Evolutionary conservation across 2,329 filamentous ascomycete species (phyloP).

Genomic region (Didymella glomerata): DNA sequence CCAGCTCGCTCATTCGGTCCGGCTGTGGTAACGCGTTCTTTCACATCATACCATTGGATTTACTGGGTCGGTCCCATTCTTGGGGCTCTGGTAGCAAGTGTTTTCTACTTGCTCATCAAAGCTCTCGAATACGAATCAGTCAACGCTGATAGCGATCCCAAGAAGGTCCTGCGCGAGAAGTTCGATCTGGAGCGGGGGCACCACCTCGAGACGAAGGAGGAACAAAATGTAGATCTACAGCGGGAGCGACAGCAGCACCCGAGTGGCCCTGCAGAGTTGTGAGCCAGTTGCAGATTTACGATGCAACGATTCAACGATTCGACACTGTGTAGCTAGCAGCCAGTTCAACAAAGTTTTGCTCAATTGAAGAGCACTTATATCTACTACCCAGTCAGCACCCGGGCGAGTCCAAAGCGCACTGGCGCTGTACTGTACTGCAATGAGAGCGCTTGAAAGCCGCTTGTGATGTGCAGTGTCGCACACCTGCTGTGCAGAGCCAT

Average conservation of each 20-base stretch:
- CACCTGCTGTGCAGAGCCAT: too few relatives aligned
- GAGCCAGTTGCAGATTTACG: too few relatives aligned
- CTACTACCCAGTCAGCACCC: too few relatives aligned
- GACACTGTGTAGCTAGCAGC: too few relatives aligned
- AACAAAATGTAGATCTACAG: background rate
- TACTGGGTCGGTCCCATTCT: conserved; percentile 49
- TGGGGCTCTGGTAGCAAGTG: conserved; percentile 53
- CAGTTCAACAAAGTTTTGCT: too few relatives aligned
- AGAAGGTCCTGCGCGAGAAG: conserved; percentile 17
- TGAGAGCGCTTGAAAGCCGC: too few relatives aligned
- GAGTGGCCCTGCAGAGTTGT: background rate
- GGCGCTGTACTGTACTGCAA: too few relatives aligned
- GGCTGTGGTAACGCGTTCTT: conserved; percentile 50
- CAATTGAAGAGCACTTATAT: too few relatives aligned
- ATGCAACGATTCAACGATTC: too few relatives aligned
- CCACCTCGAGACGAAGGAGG: background rate
- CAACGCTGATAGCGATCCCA: conserved; percentile 41
- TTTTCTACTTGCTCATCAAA: conserved; percentile 59
- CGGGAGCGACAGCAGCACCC: background rate
- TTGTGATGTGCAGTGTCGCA: too few relatives aligned
- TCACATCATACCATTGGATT: conserved; percentile 56
- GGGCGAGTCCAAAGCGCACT: too few relatives aligned
- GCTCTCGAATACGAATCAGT: conserved; percentile 45
- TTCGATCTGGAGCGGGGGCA: conserved; percentile 12
- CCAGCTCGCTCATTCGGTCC: conserved; percentile 57